Percentiles rank a stretch among this genome's conserved stretches.
phyloP scores from a whole-genome alignment of 768 basidiomycete genomes.

The Leccinum aurantiacum region DNA sequence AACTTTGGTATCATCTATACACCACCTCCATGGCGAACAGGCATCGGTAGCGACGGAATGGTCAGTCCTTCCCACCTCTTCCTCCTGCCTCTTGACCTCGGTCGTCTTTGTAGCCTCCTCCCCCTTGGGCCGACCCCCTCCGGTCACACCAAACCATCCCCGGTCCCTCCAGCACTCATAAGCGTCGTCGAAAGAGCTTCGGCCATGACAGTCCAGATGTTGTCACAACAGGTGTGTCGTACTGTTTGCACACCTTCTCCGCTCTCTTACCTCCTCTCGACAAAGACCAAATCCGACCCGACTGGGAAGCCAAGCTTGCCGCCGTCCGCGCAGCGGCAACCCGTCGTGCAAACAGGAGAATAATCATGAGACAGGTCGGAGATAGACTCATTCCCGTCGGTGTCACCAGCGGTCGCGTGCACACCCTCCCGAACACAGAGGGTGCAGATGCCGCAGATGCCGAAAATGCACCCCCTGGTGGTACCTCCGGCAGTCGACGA shows the following conservation, averaged over 20 bases:
- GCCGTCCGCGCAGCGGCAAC: conserved; percentile 93
- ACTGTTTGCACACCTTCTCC: conserved; percentile 5
- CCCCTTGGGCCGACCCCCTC: conserved; percentile 54
- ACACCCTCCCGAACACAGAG: conserved; percentile 61
- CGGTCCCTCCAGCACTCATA: conserved; percentile 48
- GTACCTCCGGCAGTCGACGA: conserved; percentile 50
- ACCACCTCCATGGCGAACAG: conserved; percentile 77
- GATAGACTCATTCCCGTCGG: conserved; percentile 97
- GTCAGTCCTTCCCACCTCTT: conserved; percentile 40
- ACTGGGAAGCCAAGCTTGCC: conserved; percentile 96
- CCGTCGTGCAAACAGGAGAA: conserved; percentile 92
- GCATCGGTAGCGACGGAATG: conserved; percentile 72
- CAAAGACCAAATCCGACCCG: conserved; percentile 92
- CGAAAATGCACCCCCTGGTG: conserved; percentile 33
- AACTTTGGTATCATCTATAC: conserved; percentile 94
- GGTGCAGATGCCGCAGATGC: conserved; percentile 44
- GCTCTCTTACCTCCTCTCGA: conserved; percentile 8
- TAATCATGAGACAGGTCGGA: conserved; percentile 98
- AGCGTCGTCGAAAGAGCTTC: conserved; percentile 85
- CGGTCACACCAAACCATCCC: conserved; percentile 43
- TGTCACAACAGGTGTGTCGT: conserved; percentile 75
- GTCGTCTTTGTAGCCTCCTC: conserved; percentile 33
- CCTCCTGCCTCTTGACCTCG: neutral
- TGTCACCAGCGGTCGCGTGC: conserved; percentile 85
- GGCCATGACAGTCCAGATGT: conserved; percentile 85